A percentile compares a stretch with the other conserved stretches of the same genome.
phyloP scores from a whole-genome alignment of 2,329 filamentous ascomycete species.

The Acephala macrosclerotiorum region DNA sequence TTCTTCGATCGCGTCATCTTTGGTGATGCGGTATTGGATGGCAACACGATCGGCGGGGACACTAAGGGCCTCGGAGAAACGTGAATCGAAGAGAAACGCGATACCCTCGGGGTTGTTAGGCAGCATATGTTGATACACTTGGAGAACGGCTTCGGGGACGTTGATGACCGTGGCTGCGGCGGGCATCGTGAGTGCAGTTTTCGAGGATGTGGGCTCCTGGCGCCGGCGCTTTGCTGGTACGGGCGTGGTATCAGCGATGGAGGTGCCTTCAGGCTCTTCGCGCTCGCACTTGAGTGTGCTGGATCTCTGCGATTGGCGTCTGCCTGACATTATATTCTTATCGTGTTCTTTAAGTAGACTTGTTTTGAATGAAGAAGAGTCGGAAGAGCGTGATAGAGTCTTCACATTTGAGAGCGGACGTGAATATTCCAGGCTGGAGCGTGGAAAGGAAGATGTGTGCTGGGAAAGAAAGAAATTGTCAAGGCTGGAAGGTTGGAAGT shows the following conservation, averaged over 20 bases:
- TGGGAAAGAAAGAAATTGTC: too few relatives aligned
- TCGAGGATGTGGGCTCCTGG: not conserved
- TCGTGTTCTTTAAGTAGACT: too few relatives aligned
- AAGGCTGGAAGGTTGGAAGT: too few relatives aligned
- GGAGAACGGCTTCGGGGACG: not conserved
- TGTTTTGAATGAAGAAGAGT: too few relatives aligned
- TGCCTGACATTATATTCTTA: not conserved
- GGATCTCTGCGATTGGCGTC: not conserved
- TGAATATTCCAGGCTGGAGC: too few relatives aligned
- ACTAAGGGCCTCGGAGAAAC: not conserved
- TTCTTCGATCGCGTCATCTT: slow-evolving; percentile 15
- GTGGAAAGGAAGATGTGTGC: too few relatives aligned
- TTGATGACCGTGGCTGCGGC: not conserved
- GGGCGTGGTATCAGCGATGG: not conserved
- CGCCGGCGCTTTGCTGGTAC: not conserved
- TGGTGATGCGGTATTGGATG: not conserved
- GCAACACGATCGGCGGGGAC: not conserved
- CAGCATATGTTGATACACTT: slow-evolving; percentile 8
- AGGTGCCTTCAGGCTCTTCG: not conserved
- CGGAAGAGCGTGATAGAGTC: too few relatives aligned
- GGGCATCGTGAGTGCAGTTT: not conserved
- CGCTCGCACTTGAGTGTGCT: not conserved
- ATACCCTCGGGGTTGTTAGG: slow-evolving; percentile 6
- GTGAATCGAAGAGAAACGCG: slow-evolving; percentile 8
- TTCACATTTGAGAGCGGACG: too few relatives aligned